phyloP scores from a whole-genome alignment of 495 filamentous ascomycete genomes.

The Filosporella fistucella region DNA sequence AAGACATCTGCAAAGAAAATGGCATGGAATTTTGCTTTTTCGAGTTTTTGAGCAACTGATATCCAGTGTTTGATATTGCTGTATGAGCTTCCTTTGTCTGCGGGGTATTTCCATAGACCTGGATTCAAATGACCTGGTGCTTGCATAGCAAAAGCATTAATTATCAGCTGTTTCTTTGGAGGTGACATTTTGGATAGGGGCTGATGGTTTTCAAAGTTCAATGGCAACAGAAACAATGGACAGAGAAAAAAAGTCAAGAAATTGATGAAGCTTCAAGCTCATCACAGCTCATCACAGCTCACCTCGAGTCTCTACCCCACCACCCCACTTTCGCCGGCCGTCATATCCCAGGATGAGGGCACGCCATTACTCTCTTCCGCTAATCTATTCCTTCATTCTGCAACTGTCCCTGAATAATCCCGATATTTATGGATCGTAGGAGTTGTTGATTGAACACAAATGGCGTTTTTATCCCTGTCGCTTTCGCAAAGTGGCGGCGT shows the following conservation, averaged over 20 bases:
- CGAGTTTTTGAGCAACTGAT: conserved; percentile 50
- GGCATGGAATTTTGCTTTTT: conserved; percentile 55
- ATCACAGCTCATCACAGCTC: too few relatives aligned
- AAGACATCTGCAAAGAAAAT: conserved; percentile 59
- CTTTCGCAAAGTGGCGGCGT: background rate
- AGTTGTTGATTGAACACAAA: conserved; percentile 8
- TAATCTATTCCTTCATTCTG: too few relatives aligned
- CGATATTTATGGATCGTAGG: background rate
- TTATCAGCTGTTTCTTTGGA: conserved; percentile 42
- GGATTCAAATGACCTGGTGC: conserved; percentile 54
- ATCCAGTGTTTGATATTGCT: conserved; percentile 51
- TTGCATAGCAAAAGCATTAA: conserved; percentile 52
- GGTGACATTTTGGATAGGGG: conserved; percentile 25
- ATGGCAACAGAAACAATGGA: too few relatives aligned
- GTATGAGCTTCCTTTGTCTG: conserved; percentile 48
- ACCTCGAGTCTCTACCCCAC: too few relatives aligned
- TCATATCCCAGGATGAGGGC: too few relatives aligned
- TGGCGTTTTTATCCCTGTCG: conserved; percentile 8
- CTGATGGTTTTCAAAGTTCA: too few relatives aligned
- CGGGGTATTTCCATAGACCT: conserved; percentile 56
- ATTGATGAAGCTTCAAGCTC: too few relatives aligned
- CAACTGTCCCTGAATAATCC: too few relatives aligned
- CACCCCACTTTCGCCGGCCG: too few relatives aligned
- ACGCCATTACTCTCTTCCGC: too few relatives aligned
- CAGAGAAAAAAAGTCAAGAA: too few relatives aligned